A percentile compares a stretch with the other conserved stretches of the same genome.
These are phyloP conservation scores for Alternaria ventricosa DNA, from an alignment of 2,329 filamentous ascomycete species.

Conservation along the genomic window DNA sequence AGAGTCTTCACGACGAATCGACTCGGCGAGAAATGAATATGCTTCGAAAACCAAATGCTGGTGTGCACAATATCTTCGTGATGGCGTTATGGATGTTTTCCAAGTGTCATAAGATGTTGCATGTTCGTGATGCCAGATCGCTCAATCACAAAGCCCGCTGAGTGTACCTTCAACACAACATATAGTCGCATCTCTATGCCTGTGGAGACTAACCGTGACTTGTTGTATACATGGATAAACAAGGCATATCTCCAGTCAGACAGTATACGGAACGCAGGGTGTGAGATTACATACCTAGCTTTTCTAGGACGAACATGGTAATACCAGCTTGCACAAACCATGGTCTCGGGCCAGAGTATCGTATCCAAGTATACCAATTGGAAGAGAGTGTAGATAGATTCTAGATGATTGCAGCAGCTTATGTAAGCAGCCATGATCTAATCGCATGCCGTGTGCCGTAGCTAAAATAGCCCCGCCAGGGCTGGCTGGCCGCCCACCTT, in stretches of 20 bases:
- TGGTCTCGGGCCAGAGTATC: neutral
- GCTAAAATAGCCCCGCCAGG: neutral
- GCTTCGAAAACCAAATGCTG: constrained; percentile 12
- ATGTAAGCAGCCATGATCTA: neutral
- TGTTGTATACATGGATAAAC: neutral
- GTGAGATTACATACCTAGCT: too few relatives aligned
- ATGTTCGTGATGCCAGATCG: neutral
- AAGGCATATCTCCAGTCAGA: neutral
- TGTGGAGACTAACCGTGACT: neutral
- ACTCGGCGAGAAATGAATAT: constrained; percentile 18
- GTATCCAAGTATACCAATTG: neutral
- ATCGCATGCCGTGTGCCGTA: neutral
- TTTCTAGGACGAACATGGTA: too few relatives aligned
- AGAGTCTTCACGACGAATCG: constrained; percentile 16
- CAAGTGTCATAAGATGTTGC: neutral
- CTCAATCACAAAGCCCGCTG: neutral
- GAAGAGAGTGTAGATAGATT: neutral
- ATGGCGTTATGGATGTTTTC: neutral
- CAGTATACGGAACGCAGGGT: neutral
- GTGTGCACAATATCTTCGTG: neutral
- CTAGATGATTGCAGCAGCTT: neutral
- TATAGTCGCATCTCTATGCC: neutral
- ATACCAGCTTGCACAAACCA: too few relatives aligned
- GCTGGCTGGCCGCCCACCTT: neutral
- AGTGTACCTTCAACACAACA: neutral